These are phyloP conservation scores for Colletotrichum liriopes DNA, from an alignment of 2,329 filamentous ascomycete species.

Conservation along the genomic window DNA sequence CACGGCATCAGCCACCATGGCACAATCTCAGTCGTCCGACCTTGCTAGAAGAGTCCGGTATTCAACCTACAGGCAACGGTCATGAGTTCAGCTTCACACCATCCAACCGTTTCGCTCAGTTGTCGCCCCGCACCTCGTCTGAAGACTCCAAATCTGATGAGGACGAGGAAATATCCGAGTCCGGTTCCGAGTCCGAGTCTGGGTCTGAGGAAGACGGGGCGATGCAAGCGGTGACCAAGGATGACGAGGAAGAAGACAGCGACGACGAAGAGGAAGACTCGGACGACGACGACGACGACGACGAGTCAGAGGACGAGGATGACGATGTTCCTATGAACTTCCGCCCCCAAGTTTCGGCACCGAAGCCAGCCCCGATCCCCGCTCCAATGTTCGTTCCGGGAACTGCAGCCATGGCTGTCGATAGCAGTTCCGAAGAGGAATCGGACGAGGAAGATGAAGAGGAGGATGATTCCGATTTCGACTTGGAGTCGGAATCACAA, in stretches of 20 bases:
- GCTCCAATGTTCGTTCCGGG: slow-evolving; percentile 5
- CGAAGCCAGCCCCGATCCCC: slow-evolving; percentile 35
- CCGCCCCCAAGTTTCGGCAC: slow-evolving; percentile 18
- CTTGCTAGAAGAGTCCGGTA: slow-evolving; percentile 55
- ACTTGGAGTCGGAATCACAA: slow-evolving; percentile 29
- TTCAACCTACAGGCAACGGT: slow-evolving; percentile 59
- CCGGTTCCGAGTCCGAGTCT: slow-evolving; percentile 29
- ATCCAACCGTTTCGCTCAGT: slow-evolving; percentile 48
- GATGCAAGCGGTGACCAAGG: neutral
- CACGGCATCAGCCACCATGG: slow-evolving; percentile 52
- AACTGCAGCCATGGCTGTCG: slow-evolving; percentile 16
- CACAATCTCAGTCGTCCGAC: slow-evolving; percentile 51
- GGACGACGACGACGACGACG: slow-evolving; percentile 1
- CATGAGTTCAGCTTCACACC: slow-evolving; percentile 59
- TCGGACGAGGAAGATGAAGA: slow-evolving; percentile 39
- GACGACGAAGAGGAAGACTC: slow-evolving; percentile 24
- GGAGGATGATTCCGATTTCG: slow-evolving; percentile 42
- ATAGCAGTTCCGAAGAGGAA: slow-evolving; percentile 33
- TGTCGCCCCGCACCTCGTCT: slow-evolving; percentile 51
- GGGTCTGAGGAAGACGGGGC: slow-evolving; percentile 10
- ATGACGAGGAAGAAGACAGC: slow-evolving; percentile 28
- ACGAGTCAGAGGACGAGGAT: slow-evolving; percentile 20
- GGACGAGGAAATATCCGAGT: slow-evolving; percentile 26
- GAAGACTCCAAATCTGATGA: slow-evolving; percentile 45
- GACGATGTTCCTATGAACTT: slow-evolving; percentile 34